Evolutionary conservation across 169 alveolate genomes (phyloP), one percentile per base, ranked within the genome.

Genomic region (Perkinsus marinus): DNA sequence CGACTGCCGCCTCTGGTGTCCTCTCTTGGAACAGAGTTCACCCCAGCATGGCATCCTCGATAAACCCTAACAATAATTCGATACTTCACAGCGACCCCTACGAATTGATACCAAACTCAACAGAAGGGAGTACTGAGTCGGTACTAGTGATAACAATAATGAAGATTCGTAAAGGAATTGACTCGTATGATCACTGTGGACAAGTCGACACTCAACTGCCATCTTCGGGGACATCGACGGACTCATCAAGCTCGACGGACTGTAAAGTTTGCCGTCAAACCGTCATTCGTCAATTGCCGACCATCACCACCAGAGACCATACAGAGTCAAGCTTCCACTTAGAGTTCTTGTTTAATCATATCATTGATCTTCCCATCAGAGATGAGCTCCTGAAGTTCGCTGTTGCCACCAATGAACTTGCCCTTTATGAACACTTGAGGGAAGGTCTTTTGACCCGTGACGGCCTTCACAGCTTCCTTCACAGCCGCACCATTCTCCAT

Each of bases 351-450:
- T 5, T 57, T 13, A 2, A 57, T 57, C 79, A 57, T 57, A 19
- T 57, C 79, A 13, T 57, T 57, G 79, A 26, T 26, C 22, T 57
- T 57, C 0, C 79, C 79, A 57, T 57, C 79, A 57, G 79, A 57
- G 22, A 57, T 57, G 5, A 57, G 34, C 39, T 30, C 93, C 68
- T 91, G 89, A 36, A 92, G 57, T 17, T 92, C 91, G 5, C 90
- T 36, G 39, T 37, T 68, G 30, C 94, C 94, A 68, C 94, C 94
- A 26, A 92, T 90, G 89, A 91, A 93, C 90, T 90, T 89, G 46
- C 94, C 94, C 37, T 38, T 47, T 26, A 92, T 39, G 39, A 92
- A 92, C 7, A 92, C 92, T 43, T 92, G 91, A 22, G 94, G 94
- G 46, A 92, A 92, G 39, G 94, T 92, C 39, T 43, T 90, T 57